Percentiles rank a stretch among this genome's conserved stretches.
Conservation (phyloP, 257 asterid genomes). For the Solanum corneliomulleri region DNA sequence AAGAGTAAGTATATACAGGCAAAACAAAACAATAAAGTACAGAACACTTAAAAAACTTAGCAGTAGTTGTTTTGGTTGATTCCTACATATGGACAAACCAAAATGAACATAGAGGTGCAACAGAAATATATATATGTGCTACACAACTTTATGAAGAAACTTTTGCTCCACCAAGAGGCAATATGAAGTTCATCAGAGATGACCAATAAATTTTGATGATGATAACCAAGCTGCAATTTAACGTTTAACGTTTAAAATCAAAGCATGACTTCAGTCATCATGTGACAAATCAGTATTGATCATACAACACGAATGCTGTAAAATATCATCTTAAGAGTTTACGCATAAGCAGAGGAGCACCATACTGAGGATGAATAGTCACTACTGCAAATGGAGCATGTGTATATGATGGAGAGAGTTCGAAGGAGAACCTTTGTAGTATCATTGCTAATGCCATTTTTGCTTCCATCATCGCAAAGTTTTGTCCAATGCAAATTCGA, state of each 20-base stretch:
- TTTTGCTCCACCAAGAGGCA: not conserved
- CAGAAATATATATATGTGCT: not conserved
- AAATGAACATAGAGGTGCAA: not conserved
- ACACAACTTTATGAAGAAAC: not conserved
- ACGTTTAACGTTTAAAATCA: not conserved
- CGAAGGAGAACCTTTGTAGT: slow-evolving; percentile 15
- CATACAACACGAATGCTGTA: not conserved
- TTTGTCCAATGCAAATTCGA: slow-evolving; percentile 22
- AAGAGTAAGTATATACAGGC: not conserved
- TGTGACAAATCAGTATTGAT: not conserved
- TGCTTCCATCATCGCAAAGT: slow-evolving; percentile 23
- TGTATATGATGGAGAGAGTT: slow-evolving; percentile 22
- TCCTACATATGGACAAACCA: not conserved
- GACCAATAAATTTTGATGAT: not conserved
- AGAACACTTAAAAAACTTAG: not conserved
- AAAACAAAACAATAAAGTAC: not conserved
- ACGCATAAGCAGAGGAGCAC: slow-evolving; percentile 18
- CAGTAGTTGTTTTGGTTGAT: not conserved
- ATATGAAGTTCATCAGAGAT: not conserved
- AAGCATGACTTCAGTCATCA: not conserved
- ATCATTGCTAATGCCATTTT: slow-evolving; percentile 24
- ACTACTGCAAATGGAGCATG: slow-evolving; percentile 15
- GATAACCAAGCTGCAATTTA: not conserved
- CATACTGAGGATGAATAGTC: slow-evolving; percentile 22
- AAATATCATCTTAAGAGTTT: not conserved